phyloP scores from a whole-genome alignment of 768 basidiomycete genomes.

The Butyriboletus loyo region DNA sequence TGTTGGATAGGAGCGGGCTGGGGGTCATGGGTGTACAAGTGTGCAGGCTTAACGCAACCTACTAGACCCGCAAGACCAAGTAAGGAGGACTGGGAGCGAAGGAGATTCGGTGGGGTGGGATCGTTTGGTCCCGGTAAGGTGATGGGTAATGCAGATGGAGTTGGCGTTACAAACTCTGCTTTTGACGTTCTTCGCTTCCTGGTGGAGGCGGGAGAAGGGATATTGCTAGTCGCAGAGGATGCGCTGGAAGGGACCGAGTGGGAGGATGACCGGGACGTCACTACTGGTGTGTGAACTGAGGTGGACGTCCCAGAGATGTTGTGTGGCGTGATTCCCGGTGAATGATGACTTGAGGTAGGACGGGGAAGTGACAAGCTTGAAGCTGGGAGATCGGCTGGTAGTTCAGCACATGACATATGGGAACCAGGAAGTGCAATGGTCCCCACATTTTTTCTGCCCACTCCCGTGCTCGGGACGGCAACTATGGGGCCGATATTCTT shows the following conservation, averaged over 20 bases:
- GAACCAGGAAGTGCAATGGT: constrained; percentile 98
- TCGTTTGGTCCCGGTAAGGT: constrained; percentile 58
- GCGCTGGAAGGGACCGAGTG: constrained; percentile 6
- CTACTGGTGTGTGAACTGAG: neutral
- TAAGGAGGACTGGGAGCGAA: constrained; percentile 70
- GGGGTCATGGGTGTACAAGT: constrained; percentile 10
- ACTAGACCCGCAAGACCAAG: constrained; percentile 73
- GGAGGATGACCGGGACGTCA: constrained; percentile 12
- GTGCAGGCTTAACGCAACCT: constrained; percentile 57
- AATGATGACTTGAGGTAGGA: constrained; percentile 19
- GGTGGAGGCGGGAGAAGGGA: constrained; percentile 8
- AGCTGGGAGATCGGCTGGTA: constrained; percentile 77
- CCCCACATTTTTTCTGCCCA: constrained; percentile 67
- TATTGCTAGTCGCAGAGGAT: constrained; percentile 7
- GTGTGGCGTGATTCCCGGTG: constrained; percentile 38
- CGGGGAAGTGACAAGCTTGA: constrained; percentile 40
- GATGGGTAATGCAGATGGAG: constrained; percentile 54
- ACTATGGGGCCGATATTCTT: constrained; percentile 11
- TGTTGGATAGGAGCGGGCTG: constrained; percentile 30
- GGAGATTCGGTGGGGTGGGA: constrained; percentile 62
- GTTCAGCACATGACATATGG: constrained; percentile 81
- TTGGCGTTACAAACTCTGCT: constrained; percentile 41
- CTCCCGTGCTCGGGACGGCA: constrained; percentile 28
- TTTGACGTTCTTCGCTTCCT: constrained; percentile 36
- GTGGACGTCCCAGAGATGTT: constrained; percentile 11